phyloP scores from a whole-genome alignment of 1,284 basidiomycete genomes.

The Ceratobasidium sp. region DNA sequence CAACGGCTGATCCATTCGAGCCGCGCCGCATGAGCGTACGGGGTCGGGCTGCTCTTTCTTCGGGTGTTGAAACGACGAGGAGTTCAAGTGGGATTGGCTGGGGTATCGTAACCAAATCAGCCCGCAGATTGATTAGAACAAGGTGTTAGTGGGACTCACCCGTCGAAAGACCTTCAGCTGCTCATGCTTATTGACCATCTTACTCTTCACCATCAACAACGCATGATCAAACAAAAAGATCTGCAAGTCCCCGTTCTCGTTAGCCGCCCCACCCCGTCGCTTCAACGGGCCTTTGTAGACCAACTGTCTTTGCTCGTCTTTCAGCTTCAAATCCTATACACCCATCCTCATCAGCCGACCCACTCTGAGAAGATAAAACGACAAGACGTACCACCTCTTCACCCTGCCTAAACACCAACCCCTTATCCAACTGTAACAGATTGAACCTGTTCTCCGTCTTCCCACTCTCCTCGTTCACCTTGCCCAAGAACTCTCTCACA shows the following conservation, averaged over 20 bases:
- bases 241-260: slow-evolving; percentile 88
- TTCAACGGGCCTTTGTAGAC: slow-evolving; percentile 94
- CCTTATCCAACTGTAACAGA: slow-evolving; percentile 88
- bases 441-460: slow-evolving; percentile 96
- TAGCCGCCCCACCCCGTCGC: slow-evolving; percentile 82
- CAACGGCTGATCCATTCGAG: slow-evolving; percentile 28
- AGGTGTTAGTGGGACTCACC: slow-evolving; percentile 65
- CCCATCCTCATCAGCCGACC: too few species aligned
- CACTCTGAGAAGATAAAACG: too few species aligned
- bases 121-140: background rate
- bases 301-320: slow-evolving; percentile 90
- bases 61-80: slow-evolving; percentile 85
- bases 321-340: slow-evolving; percentile 83
- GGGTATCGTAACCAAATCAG: background rate
- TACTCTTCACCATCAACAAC: slow-evolving; percentile 91
- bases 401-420: slow-evolving; percentile 86
- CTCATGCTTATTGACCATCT: slow-evolving; percentile 83
- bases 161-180: slow-evolving; percentile 94
- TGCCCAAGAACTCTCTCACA: slow-evolving; percentile 85
- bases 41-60: slow-evolving; percentile 64
- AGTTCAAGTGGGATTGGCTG: slow-evolving; percentile 97
- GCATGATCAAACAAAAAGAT: slow-evolving; percentile 99
- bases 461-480: slow-evolving; percentile 93
- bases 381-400: slow-evolving; percentile 81
- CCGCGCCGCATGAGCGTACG: slow-evolving; percentile 51